Conservation (phyloP, 257 asterid species). For the Buddleja alternifolia region DNA sequence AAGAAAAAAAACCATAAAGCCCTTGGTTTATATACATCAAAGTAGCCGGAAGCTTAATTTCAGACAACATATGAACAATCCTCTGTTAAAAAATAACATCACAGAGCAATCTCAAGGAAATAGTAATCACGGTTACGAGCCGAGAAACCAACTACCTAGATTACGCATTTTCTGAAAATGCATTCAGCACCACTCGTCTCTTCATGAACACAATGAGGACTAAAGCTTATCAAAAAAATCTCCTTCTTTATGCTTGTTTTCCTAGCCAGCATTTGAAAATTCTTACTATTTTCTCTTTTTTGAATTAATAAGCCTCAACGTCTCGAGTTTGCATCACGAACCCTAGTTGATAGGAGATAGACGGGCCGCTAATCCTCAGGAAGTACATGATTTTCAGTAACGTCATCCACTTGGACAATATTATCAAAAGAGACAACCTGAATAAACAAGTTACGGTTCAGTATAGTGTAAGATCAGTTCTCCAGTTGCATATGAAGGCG, state of each 20-base stretch:
- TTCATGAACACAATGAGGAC: neutral
- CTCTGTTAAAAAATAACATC: too few relatives aligned
- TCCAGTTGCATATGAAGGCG: neutral
- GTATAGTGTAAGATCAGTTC: neutral
- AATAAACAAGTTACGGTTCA: neutral
- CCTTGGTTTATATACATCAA: too few relatives aligned
- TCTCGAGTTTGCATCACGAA: too few relatives aligned
- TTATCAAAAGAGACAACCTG: constrained; percentile 51
- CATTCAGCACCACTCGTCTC: neutral
- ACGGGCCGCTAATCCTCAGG: neutral
- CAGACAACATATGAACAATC: too few relatives aligned
- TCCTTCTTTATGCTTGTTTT: neutral
- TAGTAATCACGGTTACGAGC: too few relatives aligned
- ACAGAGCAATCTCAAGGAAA: too few relatives aligned
- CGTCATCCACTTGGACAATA: constrained; percentile 28
- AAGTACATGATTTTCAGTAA: constrained; percentile 3
- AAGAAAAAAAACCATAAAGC: too few relatives aligned
- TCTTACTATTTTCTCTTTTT: too few relatives aligned
- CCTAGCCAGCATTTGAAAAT: neutral
- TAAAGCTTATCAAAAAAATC: neutral
- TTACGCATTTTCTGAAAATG: neutral
- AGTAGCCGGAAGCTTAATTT: too few relatives aligned
- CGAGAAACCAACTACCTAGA: too few relatives aligned
- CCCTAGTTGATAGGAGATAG: neutral
- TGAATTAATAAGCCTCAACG: neutral